Evolutionary conservation across 106 monocot species (phyloP).

Genomic region (Acorus gramineus): DNA sequence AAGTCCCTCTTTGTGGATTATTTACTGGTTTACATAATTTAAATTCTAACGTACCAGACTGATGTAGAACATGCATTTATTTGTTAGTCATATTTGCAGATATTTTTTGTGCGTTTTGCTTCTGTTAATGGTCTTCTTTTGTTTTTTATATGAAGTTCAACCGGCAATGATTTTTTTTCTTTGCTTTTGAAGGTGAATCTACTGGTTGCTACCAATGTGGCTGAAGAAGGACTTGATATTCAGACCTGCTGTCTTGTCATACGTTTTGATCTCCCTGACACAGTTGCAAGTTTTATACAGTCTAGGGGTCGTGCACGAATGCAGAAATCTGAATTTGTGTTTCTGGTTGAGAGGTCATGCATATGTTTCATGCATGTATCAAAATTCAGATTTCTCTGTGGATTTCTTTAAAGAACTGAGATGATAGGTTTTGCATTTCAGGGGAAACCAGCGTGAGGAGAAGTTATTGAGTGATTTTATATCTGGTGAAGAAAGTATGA

Average conservation of each 20-base stretch:
- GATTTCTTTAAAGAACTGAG: no score
- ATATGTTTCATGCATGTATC: slow-evolving; percentile 5
- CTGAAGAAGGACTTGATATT: slow-evolving; percentile 99
- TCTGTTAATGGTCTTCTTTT: no score
- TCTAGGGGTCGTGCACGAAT: slow-evolving; percentile 95
- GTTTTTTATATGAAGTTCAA: background rate
- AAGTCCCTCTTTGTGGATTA: no score
- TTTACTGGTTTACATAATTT: no score
- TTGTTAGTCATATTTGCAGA: no score
- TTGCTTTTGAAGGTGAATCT: slow-evolving; percentile 65
- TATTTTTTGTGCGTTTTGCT: no score
- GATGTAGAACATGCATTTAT: no score
- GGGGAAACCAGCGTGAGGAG: slow-evolving; percentile 54
- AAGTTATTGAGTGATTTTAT: slow-evolving; percentile 52
- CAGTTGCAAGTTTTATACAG: slow-evolving; percentile 92
- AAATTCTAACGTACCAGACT: no score
- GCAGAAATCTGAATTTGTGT: slow-evolving; percentile 65
- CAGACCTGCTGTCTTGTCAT: slow-evolving; percentile 92
- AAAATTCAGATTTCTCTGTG: background rate
- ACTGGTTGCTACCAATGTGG: slow-evolving; percentile 91
- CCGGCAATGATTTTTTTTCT: background rate
- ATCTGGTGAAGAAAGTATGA: slow-evolving; percentile 61
- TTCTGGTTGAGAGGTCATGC: slow-evolving; percentile 76
- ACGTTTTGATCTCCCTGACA: slow-evolving; percentile 90
- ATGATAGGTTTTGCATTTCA: slow-evolving; percentile 10